A percentile compares a stretch with the other conserved stretches of the same genome.
Evolutionary conservation across 2,329 filamentous ascomycete genomes (phyloP).

Genomic region (Pezizomycotina sp.): DNA sequence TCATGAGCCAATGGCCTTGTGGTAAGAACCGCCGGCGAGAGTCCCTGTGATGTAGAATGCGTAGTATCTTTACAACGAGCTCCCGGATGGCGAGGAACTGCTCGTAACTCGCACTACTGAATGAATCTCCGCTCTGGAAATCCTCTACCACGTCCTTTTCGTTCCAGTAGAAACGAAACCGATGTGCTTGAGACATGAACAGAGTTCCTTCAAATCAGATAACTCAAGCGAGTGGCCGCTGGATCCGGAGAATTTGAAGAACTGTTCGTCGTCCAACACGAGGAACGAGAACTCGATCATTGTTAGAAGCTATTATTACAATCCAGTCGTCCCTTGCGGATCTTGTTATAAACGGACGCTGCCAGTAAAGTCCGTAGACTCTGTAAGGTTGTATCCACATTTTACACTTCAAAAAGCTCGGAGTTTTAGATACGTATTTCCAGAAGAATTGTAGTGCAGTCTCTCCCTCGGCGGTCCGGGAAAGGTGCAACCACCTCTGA

Average conservation of each 20-base stretch:
- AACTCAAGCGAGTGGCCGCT: conserved; percentile 60
- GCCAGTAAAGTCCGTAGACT: no score
- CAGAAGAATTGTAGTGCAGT: no score
- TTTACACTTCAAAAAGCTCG: no score
- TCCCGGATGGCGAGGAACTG: conserved; percentile 42
- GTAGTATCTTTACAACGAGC: conserved; percentile 27
- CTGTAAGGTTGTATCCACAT: no score
- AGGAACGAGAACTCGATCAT: no score
- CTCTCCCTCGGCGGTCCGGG: no score
- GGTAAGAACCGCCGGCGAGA: conserved; percentile 74
- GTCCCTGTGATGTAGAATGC: conserved; percentile 81
- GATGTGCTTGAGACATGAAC: conserved; percentile 32
- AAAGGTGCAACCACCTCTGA: no score
- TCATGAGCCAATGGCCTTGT: conserved; percentile 86
- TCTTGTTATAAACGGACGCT: no score
- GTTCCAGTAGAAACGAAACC: conserved; percentile 17
- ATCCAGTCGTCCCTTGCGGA: no score
- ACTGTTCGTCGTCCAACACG: not conserved
- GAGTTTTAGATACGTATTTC: no score
- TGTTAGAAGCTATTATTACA: no score
- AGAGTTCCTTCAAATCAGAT: conserved; percentile 71
- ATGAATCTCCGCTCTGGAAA: conserved; percentile 57
- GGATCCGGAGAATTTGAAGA: conserved; percentile 8
- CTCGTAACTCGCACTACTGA: conserved; percentile 69
- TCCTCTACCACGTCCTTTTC: conserved; percentile 39